Evolutionary conservation across 306 rosid genomes (phyloP), one percentile per base, ranked within the genome.

Genomic region (Vigna hirtella): DNA sequence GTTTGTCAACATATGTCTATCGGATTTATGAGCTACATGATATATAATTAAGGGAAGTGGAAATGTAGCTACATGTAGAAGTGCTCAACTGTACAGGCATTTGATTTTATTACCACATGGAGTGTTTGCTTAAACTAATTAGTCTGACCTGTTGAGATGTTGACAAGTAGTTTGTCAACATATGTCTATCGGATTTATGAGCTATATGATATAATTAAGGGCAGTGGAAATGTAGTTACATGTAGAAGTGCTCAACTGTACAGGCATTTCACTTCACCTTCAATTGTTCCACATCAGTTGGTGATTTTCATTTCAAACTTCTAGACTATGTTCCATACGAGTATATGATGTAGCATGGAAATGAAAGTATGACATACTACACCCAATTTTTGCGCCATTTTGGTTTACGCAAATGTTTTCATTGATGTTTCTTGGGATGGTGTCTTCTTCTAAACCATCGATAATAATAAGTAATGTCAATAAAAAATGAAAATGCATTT

Each of bases 391-490:
- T 18, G 17, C 17, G 20, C 5, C 51, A n/a, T n/a, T 64, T 36
- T 64, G 49, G 26, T 36, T 34, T n/a, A n/a, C 30, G 9, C 67
- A 1, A 2, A 26, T 26, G 32, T 36, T 36, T 34, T 15, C 9
- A 59, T 28, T 4, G 11, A 62, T 67, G 81, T n/a, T 59, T 56
- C 28, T 40, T 66, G 17, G 58, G 66, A 52, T 67, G 42, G 71
- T 51, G 22, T 55, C 55, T 26, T 26, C 28, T 26, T 26, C 28
- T 26, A 2, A 14, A 45, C n/a, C 13, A 14, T 6, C 5, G n/a
- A 10, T 51, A 5, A 45, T n/a, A 47, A 1, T 38, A 18, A 65
- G 47, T 66, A 66, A 53, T 77, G 56, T 12, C 49, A 42, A 28
- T 30, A 68, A 28, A 58, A 57, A 76, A 18, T 70, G 53, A 34